These are phyloP conservation scores for Eustoma russellianum DNA, from an alignment of 257 asterid species.

Conservation along the genomic window DNA sequence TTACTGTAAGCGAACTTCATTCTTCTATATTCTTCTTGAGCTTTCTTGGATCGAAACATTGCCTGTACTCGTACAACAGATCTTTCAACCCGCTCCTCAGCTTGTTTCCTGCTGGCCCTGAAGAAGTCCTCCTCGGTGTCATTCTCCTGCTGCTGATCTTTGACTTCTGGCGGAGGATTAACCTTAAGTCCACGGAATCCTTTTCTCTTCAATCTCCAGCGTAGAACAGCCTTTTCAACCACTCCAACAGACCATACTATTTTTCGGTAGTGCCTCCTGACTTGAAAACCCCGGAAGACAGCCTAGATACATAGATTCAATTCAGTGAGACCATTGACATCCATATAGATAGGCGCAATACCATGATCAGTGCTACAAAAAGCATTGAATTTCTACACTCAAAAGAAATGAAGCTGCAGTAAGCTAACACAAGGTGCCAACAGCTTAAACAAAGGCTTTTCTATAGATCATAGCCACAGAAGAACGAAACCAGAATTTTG, in stretches of 20 bases:
- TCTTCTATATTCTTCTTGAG: conserved; percentile 88
- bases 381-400: no score
- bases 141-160: conserved; percentile 35
- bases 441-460: no score
- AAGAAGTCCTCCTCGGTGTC: conserved; percentile 78
- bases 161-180: conserved; percentile 18
- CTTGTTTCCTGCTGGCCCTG: conserved; percentile 89
- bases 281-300: conserved; percentile 74
- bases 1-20: conserved; percentile 58
- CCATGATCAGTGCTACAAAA: no score
- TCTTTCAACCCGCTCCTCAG: conserved; percentile 95
- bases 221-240: conserved; percentile 78
- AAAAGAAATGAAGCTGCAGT: no score
- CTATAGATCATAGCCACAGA: no score
- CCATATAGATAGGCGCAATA: no score
- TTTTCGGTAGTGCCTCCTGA: conserved; percentile 67
- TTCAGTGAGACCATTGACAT: no score
- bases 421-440: no score
- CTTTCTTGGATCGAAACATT: conserved; percentile 83
- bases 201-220: conserved; percentile 92
- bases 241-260: conserved; percentile 89
- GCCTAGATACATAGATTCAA: conserved; percentile 27
- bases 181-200: conserved; percentile 90
- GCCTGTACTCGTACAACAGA: conserved; percentile 91
- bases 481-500: no score